Conservation (phyloP, 192 early-diverging fungal species). For the Coemansia sp. region DNA sequence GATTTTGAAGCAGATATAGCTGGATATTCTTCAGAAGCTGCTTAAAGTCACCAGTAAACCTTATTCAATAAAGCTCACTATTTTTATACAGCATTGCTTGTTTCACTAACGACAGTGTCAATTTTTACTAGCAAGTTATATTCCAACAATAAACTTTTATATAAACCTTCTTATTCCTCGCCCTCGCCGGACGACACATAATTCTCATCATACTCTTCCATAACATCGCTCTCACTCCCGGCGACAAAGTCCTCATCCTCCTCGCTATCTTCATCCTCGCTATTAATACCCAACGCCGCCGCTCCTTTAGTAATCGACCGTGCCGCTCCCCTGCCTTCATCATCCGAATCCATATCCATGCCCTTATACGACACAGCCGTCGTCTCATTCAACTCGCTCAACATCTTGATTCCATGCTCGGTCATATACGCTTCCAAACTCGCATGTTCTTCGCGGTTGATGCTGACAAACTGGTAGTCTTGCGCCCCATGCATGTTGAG, state of each 20-base stretch:
- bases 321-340: constrained; percentile 4
- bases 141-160: no score
- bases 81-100: no score
- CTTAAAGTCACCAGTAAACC: no score
- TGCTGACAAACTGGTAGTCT: constrained; percentile 85
- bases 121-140: no score
- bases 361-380: constrained; percentile 38
- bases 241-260: constrained; percentile 91
- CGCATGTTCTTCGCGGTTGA: constrained; percentile 87
- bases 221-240: constrained; percentile 70
- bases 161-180: constrained; percentile 9
- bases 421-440: constrained; percentile 79
- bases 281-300: constrained; percentile 49
- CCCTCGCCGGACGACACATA: constrained; percentile 41
- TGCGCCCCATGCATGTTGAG: constrained; percentile 77
- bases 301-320: constrained; percentile 3
- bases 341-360: constrained; percentile 39
- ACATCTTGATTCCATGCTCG: constrained; percentile 78
- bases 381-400: constrained; percentile 67
- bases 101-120: no score
- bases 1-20: no score
- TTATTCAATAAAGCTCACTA: no score
- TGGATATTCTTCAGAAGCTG: no score
- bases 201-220: constrained; percentile 76
- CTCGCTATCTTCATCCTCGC: constrained; percentile 70